These are phyloP conservation scores for Zoysia japonica DNA, from an alignment of 176 grass and related monocot species.

Conservation along the genomic window DNA sequence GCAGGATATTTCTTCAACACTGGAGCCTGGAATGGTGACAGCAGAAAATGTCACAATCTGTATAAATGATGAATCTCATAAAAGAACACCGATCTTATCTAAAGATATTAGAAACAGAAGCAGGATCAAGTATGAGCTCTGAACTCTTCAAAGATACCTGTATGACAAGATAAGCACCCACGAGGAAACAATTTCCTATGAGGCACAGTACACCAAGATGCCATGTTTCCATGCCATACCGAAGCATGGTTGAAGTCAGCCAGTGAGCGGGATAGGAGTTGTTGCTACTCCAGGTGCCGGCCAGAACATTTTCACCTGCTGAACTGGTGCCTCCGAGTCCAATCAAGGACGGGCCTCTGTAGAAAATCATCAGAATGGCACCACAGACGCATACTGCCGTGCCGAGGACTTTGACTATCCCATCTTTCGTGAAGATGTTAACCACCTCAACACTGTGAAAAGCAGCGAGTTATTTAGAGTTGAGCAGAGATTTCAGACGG, in stretches of 20 bases:
- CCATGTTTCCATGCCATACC: conserved; percentile 54
- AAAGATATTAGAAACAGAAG: too few relatives aligned
- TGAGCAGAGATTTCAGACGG: not conserved
- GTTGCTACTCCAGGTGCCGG: conserved; percentile 36
- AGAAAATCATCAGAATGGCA: conserved; percentile 74
- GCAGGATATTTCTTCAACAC: conserved; percentile 79
- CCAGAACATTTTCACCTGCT: conserved; percentile 2
- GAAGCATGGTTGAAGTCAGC: conserved; percentile 38
- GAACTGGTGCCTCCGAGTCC: conserved; percentile 40
- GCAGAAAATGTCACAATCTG: conserved; percentile 7
- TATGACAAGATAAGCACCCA: conserved; percentile 88
- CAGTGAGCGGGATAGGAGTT: conserved; percentile 27
- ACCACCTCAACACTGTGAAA: conserved; percentile 60
- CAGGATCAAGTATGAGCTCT: conserved; percentile 2
- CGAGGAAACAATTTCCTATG: conserved; percentile 75
- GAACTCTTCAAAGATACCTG: conserved; percentile 50
- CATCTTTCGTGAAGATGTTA: conserved; percentile 64
- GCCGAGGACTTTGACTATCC: conserved; percentile 64
- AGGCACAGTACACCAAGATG: conserved; percentile 79
- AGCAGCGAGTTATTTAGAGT: not conserved
- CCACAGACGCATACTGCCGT: conserved; percentile 74
- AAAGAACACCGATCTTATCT: too few relatives aligned
- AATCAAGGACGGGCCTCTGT: conserved; percentile 71
- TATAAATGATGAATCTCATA: not conserved
- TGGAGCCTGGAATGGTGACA: conserved; percentile 60